Conservation (phyloP, 257 asterid genomes). For the Cinchona pubescens region DNA sequence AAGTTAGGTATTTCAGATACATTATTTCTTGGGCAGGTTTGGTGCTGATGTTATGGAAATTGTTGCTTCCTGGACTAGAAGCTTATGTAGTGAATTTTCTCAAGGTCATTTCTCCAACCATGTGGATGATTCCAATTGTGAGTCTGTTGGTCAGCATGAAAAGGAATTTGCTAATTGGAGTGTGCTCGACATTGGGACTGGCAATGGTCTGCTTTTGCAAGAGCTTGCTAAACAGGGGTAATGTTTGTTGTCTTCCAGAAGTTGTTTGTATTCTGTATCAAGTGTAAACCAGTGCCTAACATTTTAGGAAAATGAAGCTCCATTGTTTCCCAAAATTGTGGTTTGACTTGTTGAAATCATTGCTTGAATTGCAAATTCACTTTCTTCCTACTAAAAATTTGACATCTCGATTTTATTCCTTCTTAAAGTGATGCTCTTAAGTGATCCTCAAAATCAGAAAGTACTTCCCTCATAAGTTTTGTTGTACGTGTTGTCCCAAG, state of each 20-base stretch:
- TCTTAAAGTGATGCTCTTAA: too few species aligned
- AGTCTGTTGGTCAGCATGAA: constrained; percentile 48
- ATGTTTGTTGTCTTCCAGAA: constrained; percentile 22
- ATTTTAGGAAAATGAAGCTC: neutral
- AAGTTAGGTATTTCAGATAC: neutral
- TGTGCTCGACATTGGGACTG: constrained; percentile 96
- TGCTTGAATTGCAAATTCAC: neutral
- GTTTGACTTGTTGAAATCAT: neutral
- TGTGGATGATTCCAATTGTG: constrained; percentile 41
- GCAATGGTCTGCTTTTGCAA: constrained; percentile 95
- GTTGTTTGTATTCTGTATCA: neutral
- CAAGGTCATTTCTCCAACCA: constrained; percentile 66
- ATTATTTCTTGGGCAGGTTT: constrained; percentile 54
- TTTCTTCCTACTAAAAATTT: neutral
- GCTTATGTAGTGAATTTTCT: constrained; percentile 66
- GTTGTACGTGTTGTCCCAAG: too few species aligned
- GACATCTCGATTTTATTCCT: too few species aligned
- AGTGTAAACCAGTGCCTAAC: constrained; percentile 1
- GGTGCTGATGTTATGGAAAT: constrained; percentile 93
- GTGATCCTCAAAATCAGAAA: neutral
- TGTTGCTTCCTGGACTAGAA: constrained; percentile 83
- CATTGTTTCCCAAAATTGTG: neutral
- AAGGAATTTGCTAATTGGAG: constrained; percentile 72
- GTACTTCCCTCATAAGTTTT: neutral
- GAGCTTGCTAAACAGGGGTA: constrained; percentile 95